Base-by-base conservation (phyloP, 257 asterid genomes). In the Solanum neorickii region DNA sequence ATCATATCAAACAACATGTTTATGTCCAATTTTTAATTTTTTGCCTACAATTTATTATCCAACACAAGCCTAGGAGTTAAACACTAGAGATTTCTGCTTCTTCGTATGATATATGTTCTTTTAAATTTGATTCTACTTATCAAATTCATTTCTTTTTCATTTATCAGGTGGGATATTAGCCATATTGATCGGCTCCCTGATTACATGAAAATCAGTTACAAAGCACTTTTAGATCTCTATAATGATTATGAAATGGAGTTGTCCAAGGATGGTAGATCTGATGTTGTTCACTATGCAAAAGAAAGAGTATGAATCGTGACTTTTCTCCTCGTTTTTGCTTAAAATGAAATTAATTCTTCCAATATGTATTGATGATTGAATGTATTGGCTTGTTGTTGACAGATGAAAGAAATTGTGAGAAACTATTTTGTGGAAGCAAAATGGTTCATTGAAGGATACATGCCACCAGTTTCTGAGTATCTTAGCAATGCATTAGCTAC, bases 361-460 rank as follows among this genome's bases (percentile, higher is more conserved):
- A 91, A 44, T 73, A 90, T 52, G 42, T 89, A 88, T 88, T 84
- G 86, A 76, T 89, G 78, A 86, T 87, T 5, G 86, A 23, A 41
- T n/a, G 31, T 41, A 1, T 6, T 75, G 0, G 5, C 13, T 14
- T 44, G 5, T 2, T 44, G n/a, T 77, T 5, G 8, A 44, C 8
- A 77, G 65, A 77, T 77, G 84, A 77, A 77, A 10, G 84, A 44
- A 9, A 77, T 77, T 4, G 41, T 77, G 16, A 44, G 84, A 77
- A 44, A 44, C 14, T 77, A 44, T 2, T 77, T 77, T 77, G 39
- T 77, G n/a, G 84, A 44, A 77, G 84, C 84, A 77, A 77, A 77
- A 29, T 77, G 65, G 84, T 77, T 77, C 25, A 44, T 77, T 3
- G 84, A 88, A 89, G 93, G 92, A 42, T 87, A 90, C 59, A 84